These are phyloP conservation scores for Eucalyptus brandiana DNA, from an alignment of 345 rosid species.

Conservation along the genomic window DNA sequence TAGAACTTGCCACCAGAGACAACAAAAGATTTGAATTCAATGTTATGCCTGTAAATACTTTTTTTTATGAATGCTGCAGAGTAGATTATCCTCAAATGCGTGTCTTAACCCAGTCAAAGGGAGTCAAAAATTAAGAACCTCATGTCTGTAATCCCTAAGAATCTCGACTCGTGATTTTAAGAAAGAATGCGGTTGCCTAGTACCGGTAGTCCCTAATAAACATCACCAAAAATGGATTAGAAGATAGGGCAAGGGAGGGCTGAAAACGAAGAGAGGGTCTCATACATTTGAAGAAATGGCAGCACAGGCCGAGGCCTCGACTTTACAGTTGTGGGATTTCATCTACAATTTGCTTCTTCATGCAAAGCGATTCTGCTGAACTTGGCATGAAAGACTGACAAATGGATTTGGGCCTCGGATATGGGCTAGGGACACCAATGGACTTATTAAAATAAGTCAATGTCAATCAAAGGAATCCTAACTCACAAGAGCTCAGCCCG, in stretches of 20 bases:
- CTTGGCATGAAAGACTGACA: not conserved
- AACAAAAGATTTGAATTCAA: not conserved
- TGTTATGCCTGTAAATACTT: conserved; percentile 57
- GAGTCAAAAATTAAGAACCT: not conserved
- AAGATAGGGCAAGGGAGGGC: not conserved
- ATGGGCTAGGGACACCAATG: not conserved
- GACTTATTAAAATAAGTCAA: not conserved
- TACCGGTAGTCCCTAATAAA: not conserved
- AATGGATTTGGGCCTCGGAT: not conserved
- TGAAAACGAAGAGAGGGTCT: not conserved
- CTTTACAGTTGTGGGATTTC: not conserved
- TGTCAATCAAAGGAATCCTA: not conserved
- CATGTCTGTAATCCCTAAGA: not conserved
- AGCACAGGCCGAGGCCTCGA: not conserved
- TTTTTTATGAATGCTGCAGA: conserved; percentile 56
- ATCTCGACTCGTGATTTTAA: not conserved
- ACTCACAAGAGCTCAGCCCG: not conserved
- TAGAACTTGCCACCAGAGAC: not conserved
- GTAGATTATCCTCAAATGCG: conserved; percentile 67
- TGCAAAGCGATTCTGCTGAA: not conserved
- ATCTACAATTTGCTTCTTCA: not conserved
- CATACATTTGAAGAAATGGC: not conserved
- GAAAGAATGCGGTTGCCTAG: not conserved
- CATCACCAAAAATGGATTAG: not conserved
- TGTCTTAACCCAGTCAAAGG: conserved; percentile 58